Evolutionary conservation across 176 grass and related monocot genomes (phyloP), one percentile per base, ranked within the genome.

Genomic region (Musa itinerans): DNA sequence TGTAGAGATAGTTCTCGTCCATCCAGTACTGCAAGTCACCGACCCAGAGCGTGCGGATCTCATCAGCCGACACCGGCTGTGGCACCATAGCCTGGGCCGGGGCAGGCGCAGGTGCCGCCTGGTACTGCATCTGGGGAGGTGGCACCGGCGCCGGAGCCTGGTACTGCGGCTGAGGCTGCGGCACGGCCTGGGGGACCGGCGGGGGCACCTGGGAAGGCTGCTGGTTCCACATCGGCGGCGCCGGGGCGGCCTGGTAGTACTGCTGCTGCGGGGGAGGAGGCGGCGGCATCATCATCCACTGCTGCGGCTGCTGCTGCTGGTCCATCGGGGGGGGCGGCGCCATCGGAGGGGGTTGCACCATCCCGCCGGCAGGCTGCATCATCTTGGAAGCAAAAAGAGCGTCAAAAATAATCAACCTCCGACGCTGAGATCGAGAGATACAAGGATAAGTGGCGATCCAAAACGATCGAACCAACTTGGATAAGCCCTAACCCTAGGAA

Each of bases 11-110:
- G 71, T 76, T 86, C 86, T 92, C 86, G 25, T 92, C 86, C 86
- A 92, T 92, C 89, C 89, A 92, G 58, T 81, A 86, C 78, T 89
- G 89, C 69, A 92, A 75, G 24, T 92, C 89, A 71, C 86, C 86
- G 64, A 92, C 89, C 89, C 86, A 92, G 11, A 92, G 83, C 50
- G 89, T 92, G 52, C 81, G 76, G 66, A 80, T 50, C 83, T 92
- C 89, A 22, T 76, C 82, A 11, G 76, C 76, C 16, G 65, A 74
- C 0, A 29, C 50, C 51, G 78, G 71, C 0, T 64, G 50, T 2
- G 51, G 23, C 4, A 15, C 29, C 19, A 63, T 54, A 14, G 63
- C 80, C 14, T 74, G 25, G 8, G 57, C 65, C 1, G 82, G 58
- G 0, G 22, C 12, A 14, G 57, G 20, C 10, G n/a, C 74, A 3